A percentile compares a stretch with the other conserved stretches of the same genome.
Evolutionary conservation across 2,329 filamentous ascomycete species (phyloP).

Genomic region (Fusarium sp.): DNA sequence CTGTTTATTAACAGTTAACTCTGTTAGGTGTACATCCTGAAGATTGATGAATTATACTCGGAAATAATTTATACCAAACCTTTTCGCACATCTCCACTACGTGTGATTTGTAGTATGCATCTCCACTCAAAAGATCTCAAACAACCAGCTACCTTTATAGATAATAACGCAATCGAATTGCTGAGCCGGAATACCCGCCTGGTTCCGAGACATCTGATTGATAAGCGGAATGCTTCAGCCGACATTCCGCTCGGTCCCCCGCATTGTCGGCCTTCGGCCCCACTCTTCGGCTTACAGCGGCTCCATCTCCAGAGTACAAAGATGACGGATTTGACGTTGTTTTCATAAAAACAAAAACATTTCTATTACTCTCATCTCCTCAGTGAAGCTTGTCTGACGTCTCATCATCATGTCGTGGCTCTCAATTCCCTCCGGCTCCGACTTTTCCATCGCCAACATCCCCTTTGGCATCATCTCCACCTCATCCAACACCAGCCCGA

Average conservation of each 20-base stretch:
- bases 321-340: constrained; percentile 1
- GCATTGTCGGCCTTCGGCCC: constrained; percentile 22
- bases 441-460: constrained; percentile 74
- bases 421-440: constrained; percentile 48
- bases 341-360: not conserved
- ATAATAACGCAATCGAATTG: no score
- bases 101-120: no score
- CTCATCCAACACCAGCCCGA: constrained; percentile 62
- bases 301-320: constrained; percentile 27
- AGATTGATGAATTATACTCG: no score
- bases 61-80: no score
- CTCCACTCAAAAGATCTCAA: no score
- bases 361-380: not conserved
- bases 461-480: constrained; percentile 86
- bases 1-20: no score
- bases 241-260: constrained; percentile 21
- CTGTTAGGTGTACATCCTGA: no score
- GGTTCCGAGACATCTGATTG: not conserved
- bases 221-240: constrained; percentile 1
- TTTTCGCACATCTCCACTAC: no score
- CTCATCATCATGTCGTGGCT: constrained; percentile 46
- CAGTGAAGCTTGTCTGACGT: not conserved
- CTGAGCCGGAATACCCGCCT: constrained; percentile 13
- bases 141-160: no score
- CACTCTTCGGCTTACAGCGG: constrained; percentile 34